These are phyloP conservation scores for Apiotrichum gracile DNA, from an alignment of 1,284 basidiomycete genomes.

Conservation along the genomic window DNA sequence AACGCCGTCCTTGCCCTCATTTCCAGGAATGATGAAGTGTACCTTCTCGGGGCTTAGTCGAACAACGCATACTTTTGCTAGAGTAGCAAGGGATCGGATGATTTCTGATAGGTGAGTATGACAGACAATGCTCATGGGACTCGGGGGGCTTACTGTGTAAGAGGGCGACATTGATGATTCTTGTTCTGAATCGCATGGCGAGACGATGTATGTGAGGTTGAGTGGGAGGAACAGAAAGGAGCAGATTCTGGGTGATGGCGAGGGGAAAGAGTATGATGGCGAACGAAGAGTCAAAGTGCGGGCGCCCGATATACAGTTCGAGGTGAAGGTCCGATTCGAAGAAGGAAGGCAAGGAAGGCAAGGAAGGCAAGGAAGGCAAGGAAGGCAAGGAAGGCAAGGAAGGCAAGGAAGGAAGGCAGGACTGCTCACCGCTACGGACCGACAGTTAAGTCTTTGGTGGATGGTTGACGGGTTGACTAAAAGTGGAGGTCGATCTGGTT, in stretches of 20 bases:
- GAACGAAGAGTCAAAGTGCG: too few species aligned
- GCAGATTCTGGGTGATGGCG: background rate
- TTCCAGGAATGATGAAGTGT: conserved; percentile 66
- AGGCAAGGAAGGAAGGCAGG: too few species aligned
- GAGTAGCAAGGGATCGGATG: conserved; percentile 68
- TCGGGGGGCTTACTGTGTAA: conserved; percentile 53
- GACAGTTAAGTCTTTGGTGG: too few species aligned
- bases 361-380: too few species aligned
- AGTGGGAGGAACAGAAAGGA: background rate
- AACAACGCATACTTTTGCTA: conserved; percentile 76
- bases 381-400: too few species aligned
- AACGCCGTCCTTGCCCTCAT: conserved; percentile 74
- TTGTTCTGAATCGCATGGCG: conserved; percentile 61
- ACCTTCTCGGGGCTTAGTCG: conserved; percentile 69
- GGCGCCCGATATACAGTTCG: background rate
- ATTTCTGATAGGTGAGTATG: conserved; percentile 52
- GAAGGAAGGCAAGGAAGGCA: background rate
- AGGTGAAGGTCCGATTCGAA: background rate
- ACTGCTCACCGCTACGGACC: too few species aligned
- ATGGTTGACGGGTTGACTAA: too few species aligned
- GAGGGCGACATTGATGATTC: conserved; percentile 56
- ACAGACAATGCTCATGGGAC: background rate
- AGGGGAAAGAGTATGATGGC: background rate
- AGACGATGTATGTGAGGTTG: background rate
- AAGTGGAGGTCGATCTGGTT: too few species aligned